Conservation (phyloP, 1,284 basidiomycete genomes). For the Flammula alnicola region DNA sequence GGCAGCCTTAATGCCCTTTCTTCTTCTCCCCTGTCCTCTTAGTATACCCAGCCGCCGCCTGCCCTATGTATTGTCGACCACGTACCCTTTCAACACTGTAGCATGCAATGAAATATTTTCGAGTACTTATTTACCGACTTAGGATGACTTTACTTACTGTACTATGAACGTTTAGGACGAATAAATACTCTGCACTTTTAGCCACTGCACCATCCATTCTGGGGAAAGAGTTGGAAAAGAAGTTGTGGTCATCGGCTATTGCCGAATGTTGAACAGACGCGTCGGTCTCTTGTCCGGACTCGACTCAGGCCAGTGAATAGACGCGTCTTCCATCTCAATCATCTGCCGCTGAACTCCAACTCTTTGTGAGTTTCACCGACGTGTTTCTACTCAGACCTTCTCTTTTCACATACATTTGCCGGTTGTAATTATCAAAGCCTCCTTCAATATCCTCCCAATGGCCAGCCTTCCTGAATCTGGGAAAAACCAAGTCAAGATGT, state of each 20-base stretch:
- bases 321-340: too few species aligned
- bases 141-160: constrained; percentile 14
- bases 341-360: too few species aligned
- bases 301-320: too few species aligned
- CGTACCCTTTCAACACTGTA: constrained; percentile 20
- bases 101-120: constrained; percentile 14
- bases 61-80: constrained; percentile 21
- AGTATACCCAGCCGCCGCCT: constrained; percentile 17
- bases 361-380: too few species aligned
- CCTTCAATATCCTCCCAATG: constrained; percentile 10
- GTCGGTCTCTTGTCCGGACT: too few species aligned
- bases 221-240: too few species aligned
- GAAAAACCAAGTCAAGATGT: constrained; percentile 9
- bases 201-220: not conserved
- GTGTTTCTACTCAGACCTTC: too few species aligned
- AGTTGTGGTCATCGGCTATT: too few species aligned
- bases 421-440: not conserved
- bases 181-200: not conserved
- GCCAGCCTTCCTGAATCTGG: constrained; percentile 11
- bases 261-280: constrained; percentile 16
- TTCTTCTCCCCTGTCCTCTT: constrained; percentile 1
- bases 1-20: constrained; percentile 20
- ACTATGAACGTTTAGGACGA: constrained; percentile 5
- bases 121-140: constrained; percentile 17
- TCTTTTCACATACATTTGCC: too few species aligned